phyloP scores from a whole-genome alignment of 169 alveolate species.

The Plasmodium chabaudi region DNA sequence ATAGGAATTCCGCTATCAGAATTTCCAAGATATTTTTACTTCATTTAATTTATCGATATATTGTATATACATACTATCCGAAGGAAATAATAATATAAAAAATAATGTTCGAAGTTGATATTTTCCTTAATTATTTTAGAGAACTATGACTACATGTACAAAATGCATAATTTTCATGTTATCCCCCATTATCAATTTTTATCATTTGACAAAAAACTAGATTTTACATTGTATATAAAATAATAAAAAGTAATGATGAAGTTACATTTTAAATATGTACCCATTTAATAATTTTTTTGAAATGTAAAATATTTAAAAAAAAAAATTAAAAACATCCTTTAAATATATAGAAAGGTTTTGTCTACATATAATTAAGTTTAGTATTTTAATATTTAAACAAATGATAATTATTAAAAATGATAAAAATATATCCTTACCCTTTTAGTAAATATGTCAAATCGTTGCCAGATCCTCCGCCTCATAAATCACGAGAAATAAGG shows the following conservation, averaged over 20 bases:
- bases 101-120: too few relatives aligned
- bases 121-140: too few relatives aligned
- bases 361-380: constrained; percentile 25
- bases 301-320: background rate
- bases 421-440: constrained; percentile 73
- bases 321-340: background rate
- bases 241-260: constrained; percentile 38
- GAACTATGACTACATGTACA: too few relatives aligned
- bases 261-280: constrained; percentile 38
- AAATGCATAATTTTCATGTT: constrained; percentile 1
- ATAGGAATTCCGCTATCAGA: too few relatives aligned
- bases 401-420: constrained; percentile 44
- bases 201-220: background rate
- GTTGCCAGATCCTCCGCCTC: constrained; percentile 75
- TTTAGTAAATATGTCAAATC: constrained; percentile 70
- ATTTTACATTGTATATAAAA: constrained; percentile 1
- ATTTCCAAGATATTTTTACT: too few relatives aligned
- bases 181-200: constrained; percentile 16
- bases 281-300: background rate
- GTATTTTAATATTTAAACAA: constrained; percentile 52
- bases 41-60: too few relatives aligned
- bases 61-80: too few relatives aligned
- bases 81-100: too few relatives aligned
- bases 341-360: constrained; percentile 27
- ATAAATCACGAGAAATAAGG: constrained; percentile 61